Conservation (phyloP, 176 grass and related monocot genomes). For the Juncus inflexus region DNA sequence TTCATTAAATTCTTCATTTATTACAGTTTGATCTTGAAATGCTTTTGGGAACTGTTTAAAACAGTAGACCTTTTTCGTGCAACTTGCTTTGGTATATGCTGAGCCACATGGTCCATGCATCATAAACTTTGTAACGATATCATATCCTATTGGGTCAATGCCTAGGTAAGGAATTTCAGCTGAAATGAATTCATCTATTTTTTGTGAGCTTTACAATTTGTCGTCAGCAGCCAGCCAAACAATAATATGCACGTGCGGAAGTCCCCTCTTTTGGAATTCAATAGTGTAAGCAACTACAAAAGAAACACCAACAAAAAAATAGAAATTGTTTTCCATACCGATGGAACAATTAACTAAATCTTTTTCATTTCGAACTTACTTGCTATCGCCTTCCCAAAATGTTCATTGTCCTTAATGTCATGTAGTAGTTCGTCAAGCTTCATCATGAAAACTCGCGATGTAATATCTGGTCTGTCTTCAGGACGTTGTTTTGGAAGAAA, state of each 20-base stretch:
- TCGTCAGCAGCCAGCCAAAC: neutral
- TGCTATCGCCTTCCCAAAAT: no score
- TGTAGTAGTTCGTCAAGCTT: no score
- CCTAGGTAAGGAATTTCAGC: neutral
- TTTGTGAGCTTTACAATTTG: neutral
- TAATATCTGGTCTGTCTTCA: no score
- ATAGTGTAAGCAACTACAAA: slow-evolving; percentile 9
- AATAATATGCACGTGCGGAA: neutral
- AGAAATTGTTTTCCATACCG: no score
- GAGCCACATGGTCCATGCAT: slow-evolving; percentile 10
- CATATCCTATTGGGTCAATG: neutral
- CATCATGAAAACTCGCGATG: no score
- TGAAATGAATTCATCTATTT: neutral
- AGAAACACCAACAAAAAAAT: slow-evolving; percentile 8
- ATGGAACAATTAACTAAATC: no score
- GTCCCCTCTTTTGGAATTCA: neutral
- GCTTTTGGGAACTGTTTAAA: slow-evolving; percentile 7
- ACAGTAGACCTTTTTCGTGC: slow-evolving; percentile 8
- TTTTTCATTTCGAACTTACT: no score
- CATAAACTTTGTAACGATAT: neutral
- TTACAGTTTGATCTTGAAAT: neutral
- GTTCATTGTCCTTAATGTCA: no score
- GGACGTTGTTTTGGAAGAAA: no score
- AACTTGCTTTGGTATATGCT: neutral
- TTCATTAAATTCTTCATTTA: slow-evolving; percentile 26